phyloP scores from a whole-genome alignment of 805 yeast genomes.

The Wickerhamomyces canadensis region DNA sequence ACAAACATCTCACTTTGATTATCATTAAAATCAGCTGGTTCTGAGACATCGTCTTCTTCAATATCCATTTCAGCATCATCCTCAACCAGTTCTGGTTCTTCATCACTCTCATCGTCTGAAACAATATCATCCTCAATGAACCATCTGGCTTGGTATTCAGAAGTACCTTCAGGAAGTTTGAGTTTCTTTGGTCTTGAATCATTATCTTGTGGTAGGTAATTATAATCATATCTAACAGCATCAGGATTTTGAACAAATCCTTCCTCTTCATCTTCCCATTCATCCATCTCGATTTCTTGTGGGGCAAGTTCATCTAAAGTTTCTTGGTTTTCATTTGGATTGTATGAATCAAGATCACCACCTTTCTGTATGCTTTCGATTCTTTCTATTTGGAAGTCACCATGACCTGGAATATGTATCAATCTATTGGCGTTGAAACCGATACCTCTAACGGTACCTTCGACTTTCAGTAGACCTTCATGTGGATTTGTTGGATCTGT shows the following conservation, averaged over 20 bases:
- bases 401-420: slow-evolving; percentile 83
- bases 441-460: slow-evolving; percentile 82
- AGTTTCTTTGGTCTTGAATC: slow-evolving; percentile 25
- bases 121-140: slow-evolving; percentile 49
- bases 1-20: slow-evolving; percentile 53
- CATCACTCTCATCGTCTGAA: slow-evolving; percentile 24
- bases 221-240: slow-evolving; percentile 33
- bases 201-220: slow-evolving; percentile 31
- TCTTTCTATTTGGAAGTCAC: slow-evolving; percentile 74
- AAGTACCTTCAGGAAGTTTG: slow-evolving; percentile 67
- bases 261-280: slow-evolving; percentile 29
- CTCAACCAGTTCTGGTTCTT: slow-evolving; percentile 21
- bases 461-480: slow-evolving; percentile 48
- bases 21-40: slow-evolving; percentile 22
- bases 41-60: slow-evolving; percentile 16
- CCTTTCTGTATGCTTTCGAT: slow-evolving; percentile 47
- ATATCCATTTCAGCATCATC: slow-evolving; percentile 26
- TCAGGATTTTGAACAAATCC: slow-evolving; percentile 23
- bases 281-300: slow-evolving; percentile 44
- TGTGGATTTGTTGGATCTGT: slow-evolving; percentile 20
- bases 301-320: slow-evolving; percentile 56
- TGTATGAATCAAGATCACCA: slow-evolving; percentile 22
- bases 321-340: slow-evolving; percentile 43
- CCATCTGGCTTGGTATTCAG: slow-evolving; percentile 81
- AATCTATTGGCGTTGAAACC: slow-evolving; percentile 76